Percentiles rank a stretch among this genome's conserved stretches.
phyloP scores from a whole-genome alignment of 2,329 filamentous ascomycete species.

The Epicoccum sorghinum region DNA sequence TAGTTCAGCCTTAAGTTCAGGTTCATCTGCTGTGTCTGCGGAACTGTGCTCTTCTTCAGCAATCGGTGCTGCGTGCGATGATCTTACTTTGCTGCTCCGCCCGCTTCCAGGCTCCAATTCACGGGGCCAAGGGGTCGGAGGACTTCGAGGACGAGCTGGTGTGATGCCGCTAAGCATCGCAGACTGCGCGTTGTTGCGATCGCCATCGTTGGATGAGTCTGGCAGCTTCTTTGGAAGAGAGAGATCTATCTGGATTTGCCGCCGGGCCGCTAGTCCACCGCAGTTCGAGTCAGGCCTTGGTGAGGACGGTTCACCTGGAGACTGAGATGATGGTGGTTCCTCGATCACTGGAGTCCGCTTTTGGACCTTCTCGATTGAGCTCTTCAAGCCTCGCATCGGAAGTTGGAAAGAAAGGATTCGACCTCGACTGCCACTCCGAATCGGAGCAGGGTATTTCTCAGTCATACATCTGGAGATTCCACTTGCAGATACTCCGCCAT shows the following conservation, averaged over 20 bases:
- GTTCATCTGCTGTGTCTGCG: background rate
- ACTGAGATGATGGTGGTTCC: background rate
- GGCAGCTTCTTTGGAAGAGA: constrained; percentile 30
- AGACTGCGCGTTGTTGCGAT: constrained; percentile 13
- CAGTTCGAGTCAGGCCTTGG: constrained; percentile 11
- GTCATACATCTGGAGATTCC: constrained; percentile 33
- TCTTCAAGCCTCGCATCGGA: constrained; percentile 4
- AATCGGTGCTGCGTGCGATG: constrained; percentile 18
- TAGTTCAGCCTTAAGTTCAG: background rate
- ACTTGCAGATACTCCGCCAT: constrained; percentile 29
- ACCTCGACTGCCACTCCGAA: constrained; percentile 5
- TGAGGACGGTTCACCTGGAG: background rate
- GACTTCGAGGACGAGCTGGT: constrained; percentile 33
- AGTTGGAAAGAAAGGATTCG: constrained; percentile 19
- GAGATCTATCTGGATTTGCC: constrained; percentile 37
- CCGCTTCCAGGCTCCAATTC: constrained; percentile 16
- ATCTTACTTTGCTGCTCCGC: background rate
- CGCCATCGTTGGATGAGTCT: constrained; percentile 26
- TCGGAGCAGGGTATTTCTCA: constrained; percentile 24
- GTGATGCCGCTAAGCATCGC: constrained; percentile 22
- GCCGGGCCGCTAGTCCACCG: constrained; percentile 32
- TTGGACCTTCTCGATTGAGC: background rate
- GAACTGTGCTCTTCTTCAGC: constrained; percentile 15
- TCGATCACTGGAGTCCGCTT: constrained; percentile 4
- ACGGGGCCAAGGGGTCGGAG: constrained; percentile 26